phyloP scores from a whole-genome alignment of 352 stramenopile species.

The Phytopythium sindhum region DNA sequence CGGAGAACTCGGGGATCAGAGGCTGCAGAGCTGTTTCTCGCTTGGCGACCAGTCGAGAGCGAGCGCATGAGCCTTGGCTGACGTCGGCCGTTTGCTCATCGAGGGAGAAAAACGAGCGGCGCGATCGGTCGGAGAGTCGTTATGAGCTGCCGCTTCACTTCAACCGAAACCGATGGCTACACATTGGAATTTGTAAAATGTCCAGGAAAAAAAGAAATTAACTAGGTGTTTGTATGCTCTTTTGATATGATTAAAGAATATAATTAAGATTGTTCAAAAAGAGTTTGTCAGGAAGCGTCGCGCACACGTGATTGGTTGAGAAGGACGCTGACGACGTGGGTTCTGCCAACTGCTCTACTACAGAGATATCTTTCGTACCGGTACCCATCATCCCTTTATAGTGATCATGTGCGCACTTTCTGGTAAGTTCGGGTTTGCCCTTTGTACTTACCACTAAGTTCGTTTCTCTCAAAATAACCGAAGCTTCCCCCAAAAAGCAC shows the following conservation, averaged over 20 bases:
- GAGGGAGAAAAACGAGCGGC: neutral
- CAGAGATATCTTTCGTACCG: neutral
- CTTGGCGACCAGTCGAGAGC: neutral
- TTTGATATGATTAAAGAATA: neutral
- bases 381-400: neutral
- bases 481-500: neutral
- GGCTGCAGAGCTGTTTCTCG: neutral
- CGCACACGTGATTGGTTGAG: neutral
- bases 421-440: neutral
- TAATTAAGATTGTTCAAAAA: neutral
- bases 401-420: neutral
- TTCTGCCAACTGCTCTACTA: neutral
- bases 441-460: neutral
- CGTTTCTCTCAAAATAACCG: neutral
- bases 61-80: neutral
- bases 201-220: neutral
- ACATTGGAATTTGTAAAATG: conserved; percentile 8
- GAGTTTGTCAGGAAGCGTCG: neutral
- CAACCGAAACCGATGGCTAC: conserved; percentile 10
- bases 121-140: neutral
- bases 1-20: neutral
- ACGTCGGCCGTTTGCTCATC: too few relatives aligned
- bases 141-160: neutral
- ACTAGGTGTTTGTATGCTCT: neutral
- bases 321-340: neutral